Evolutionary conservation across 768 basidiomycete genomes (phyloP), one percentile per base, ranked within the genome.

Genomic region (Pleurotus cornucopiae): DNA sequence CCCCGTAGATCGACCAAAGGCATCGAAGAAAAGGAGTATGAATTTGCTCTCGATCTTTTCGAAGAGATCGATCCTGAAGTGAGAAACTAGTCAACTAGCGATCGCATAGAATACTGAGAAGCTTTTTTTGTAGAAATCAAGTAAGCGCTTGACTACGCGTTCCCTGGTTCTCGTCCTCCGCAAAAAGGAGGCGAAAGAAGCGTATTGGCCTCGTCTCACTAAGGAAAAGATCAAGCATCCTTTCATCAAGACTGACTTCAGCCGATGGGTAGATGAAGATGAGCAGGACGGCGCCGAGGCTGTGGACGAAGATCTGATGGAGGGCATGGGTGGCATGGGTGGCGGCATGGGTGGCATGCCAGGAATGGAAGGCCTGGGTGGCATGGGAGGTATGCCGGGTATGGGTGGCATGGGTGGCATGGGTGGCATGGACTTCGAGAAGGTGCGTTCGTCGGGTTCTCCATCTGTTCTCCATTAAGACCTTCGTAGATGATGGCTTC

Each of bases 261-360:
- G 77, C 61, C 96, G 91, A 75, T 98, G 94, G 94, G 88, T 89
- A 41, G 95, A 98, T 66, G 95, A 98, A 75, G 96, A 98, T 67
- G 95, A 98, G 69, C 96, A 98, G 73, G 89, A 91, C 40, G 88
- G 78, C 49, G 80, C 72, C 20, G 62, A 69, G 1, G 66, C 60
- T 6, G 57, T 74, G n/a, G 67, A 71, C 2, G 78, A 76, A 7
- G 82, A 78, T 0, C 84, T 85, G 2, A 73, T 81, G 72, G 73
- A 73, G 3, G 83, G 81, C 0, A 81, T 84, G 78, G 76, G 74
- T 3, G 83, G 82, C 1, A 82, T 82, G 76, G 73, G 72, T 64
- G 76, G 77, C 58, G 81, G 77, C 0, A 74, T 79, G 73, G 69
- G 67, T 14, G 76, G 76, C 1, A 71, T 77, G 67, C 74, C 74